phyloP scores from a whole-genome alignment of 2,329 filamentous ascomycete species.

The Berkeleyomyces rouxiae region DNA sequence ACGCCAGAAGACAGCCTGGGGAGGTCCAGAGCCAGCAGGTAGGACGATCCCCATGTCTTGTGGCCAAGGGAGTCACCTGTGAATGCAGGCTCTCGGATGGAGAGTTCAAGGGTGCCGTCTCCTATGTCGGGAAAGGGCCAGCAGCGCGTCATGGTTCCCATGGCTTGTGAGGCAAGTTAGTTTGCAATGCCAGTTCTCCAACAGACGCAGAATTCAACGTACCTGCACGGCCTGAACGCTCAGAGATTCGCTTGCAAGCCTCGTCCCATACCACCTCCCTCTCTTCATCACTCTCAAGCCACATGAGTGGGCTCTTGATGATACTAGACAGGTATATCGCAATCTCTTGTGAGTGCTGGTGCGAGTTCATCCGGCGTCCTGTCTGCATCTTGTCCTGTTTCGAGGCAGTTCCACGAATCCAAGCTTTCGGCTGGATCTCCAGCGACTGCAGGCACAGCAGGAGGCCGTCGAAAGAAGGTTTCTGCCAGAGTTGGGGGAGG shows the following conservation, averaged over 20 bases:
- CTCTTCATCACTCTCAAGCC: constrained; percentile 50
- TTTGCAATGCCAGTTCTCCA: neutral
- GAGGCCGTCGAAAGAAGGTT: constrained; percentile 49
- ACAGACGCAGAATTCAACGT: constrained; percentile 16
- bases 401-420: constrained; percentile 34
- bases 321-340: constrained; percentile 53
- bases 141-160: constrained; percentile 38
- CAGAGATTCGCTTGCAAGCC: constrained; percentile 64
- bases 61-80: constrained; percentile 68
- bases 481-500: constrained; percentile 69
- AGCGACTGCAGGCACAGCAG: constrained; percentile 50
- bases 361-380: constrained; percentile 25
- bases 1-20: constrained; percentile 28
- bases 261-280: constrained; percentile 59
- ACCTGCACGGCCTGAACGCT: constrained; percentile 66
- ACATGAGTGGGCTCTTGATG: constrained; percentile 47
- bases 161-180: constrained; percentile 22
- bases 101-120: constrained; percentile 38
- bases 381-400: constrained; percentile 26
- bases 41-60: constrained; percentile 92
- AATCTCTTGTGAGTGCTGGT: constrained; percentile 32
- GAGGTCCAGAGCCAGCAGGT: constrained; percentile 63
- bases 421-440: constrained; percentile 49
- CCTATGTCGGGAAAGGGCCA: constrained; percentile 30
- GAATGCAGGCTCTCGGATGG: constrained; percentile 70